Conservation (phyloP, 345 rosid genomes). For the Melaleuca alternifolia region DNA sequence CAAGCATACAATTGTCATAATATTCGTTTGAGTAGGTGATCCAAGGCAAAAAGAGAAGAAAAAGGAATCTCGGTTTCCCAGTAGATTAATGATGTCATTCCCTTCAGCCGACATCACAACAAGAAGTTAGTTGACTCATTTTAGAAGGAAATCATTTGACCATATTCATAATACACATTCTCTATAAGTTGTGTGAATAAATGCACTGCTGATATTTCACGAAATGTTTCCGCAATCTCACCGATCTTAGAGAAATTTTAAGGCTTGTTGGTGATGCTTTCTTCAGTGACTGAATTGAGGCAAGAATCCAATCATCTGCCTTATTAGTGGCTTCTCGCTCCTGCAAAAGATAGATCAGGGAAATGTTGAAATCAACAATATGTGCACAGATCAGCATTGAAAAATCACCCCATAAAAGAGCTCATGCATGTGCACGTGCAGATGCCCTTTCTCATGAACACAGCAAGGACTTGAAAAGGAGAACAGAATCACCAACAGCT, state of each 20-base stretch:
- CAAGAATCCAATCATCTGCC: slow-evolving; percentile 49
- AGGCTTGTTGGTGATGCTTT: slow-evolving; percentile 87
- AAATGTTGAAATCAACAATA: not conserved
- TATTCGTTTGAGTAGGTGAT: not conserved
- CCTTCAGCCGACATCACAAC: not conserved
- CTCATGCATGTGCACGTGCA: not conserved
- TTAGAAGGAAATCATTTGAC: not conserved
- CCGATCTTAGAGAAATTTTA: slow-evolving; percentile 78
- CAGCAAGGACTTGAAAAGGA: not conserved
- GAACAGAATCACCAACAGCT: slow-evolving; percentile 9
- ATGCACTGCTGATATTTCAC: not conserved
- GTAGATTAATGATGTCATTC: not conserved
- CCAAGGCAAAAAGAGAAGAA: not conserved
- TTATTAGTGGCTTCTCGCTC: slow-evolving; percentile 37
- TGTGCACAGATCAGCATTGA: not conserved
- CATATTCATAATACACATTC: not conserved
- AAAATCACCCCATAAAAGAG: not conserved
- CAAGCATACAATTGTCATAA: not conserved
- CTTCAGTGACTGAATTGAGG: slow-evolving; percentile 42
- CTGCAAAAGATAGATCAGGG: slow-evolving; percentile 16
- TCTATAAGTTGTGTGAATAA: not conserved
- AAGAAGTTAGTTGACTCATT: not conserved
- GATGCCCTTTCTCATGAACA: not conserved
- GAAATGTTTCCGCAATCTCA: not conserved
- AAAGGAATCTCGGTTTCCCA: not conserved